A percentile compares a stretch with the other conserved stretches of the same genome.
phyloP scores from a whole-genome alignment of 805 yeast genomes.

The Jamesozyma lodderae region DNA sequence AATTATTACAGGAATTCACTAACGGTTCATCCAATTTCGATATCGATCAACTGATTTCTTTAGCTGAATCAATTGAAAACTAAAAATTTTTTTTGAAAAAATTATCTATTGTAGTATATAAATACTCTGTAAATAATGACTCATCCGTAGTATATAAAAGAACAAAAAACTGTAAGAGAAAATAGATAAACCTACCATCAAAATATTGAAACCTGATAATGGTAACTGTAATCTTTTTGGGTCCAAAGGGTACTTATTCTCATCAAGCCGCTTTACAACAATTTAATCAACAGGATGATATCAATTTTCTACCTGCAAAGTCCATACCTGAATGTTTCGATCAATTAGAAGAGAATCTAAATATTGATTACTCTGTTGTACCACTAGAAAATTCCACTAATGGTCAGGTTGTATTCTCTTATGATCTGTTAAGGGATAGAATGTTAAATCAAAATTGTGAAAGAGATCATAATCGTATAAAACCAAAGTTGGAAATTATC shows the following conservation, averaged over 20 bases:
- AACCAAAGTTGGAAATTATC: conserved; percentile 42
- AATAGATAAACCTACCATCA: too few relatives aligned
- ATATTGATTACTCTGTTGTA: conserved; percentile 63
- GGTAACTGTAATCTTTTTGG: conserved; percentile 60
- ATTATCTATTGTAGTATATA: too few relatives aligned
- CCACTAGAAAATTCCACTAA: conserved; percentile 94
- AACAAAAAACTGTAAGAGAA: background rate
- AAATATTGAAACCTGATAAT: too few relatives aligned
- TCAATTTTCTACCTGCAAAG: conserved; percentile 20
- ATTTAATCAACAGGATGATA: conserved; percentile 33
- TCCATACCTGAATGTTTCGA: conserved; percentile 58
- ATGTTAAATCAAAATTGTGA: conserved; percentile 12
- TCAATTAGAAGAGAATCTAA: conserved; percentile 33
- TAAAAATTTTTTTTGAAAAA: conserved; percentile 5
- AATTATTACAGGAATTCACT: conserved; percentile 60
- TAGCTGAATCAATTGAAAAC: conserved; percentile 62
- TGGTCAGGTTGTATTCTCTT: conserved; percentile 83
- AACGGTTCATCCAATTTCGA: conserved; percentile 57
- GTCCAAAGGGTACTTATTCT: conserved; percentile 90
- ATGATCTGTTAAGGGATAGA: conserved; percentile 72
- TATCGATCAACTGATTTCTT: conserved; percentile 57
- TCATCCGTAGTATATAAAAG: background rate
- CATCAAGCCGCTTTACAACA: conserved; percentile 69
- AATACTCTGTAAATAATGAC: background rate
- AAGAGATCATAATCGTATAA: conserved; percentile 10